These are phyloP conservation scores for Neoboletus magnificus DNA, from an alignment of 768 basidiomycete species.

Conservation along the genomic window DNA sequence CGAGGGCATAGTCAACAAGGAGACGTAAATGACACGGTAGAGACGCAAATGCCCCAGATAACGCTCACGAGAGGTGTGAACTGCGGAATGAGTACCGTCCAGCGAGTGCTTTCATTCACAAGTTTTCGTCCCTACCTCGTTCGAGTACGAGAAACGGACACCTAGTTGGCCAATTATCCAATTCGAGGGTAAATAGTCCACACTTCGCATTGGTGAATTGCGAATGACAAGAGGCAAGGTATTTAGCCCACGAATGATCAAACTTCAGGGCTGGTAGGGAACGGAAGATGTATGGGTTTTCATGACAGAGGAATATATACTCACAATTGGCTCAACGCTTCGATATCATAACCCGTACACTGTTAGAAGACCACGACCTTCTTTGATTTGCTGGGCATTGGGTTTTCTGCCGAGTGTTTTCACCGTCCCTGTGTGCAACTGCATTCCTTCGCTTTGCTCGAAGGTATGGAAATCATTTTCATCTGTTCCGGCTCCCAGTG, in stretches of 20 bases:
- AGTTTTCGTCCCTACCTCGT: neutral
- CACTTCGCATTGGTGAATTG: neutral
- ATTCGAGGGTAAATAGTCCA: neutral
- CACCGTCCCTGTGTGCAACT: conserved; percentile 38
- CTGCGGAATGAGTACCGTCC: neutral
- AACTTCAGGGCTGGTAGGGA: no score
- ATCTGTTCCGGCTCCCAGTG: conserved; percentile 58
- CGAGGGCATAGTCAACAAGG: neutral
- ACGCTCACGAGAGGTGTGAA: neutral
- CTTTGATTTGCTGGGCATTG: conserved; percentile 31
- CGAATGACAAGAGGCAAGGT: neutral
- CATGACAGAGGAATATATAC: neutral
- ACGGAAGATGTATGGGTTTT: neutral
- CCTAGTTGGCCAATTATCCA: neutral
- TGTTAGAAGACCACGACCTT: conserved; percentile 50
- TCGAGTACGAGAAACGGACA: neutral
- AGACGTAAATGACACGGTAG: neutral
- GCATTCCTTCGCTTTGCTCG: conserved; percentile 49
- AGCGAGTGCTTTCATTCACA: neutral
- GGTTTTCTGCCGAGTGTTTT: conserved; percentile 33
- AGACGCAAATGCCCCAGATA: neutral
- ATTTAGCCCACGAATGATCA: neutral
- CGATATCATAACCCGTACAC: no score
- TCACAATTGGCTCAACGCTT: neutral
- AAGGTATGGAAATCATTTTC: conserved; percentile 89